These are phyloP conservation scores for Stentor coeruleus DNA, from an alignment of 73 alveolate genomes.

Conservation along the genomic window DNA sequence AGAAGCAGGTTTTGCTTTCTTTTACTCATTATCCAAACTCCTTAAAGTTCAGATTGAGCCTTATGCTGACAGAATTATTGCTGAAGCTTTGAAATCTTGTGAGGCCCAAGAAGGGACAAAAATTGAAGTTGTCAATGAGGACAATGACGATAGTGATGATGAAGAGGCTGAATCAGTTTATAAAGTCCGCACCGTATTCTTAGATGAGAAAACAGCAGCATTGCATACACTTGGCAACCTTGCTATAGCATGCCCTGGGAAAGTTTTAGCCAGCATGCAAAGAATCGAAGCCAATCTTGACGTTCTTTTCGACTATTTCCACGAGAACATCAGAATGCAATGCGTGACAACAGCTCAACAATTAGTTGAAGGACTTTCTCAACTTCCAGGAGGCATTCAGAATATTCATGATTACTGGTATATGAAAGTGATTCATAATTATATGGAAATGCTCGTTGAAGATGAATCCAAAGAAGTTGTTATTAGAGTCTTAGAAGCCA, in stretches of 20 bases:
- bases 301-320: conserved; percentile 18
- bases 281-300: conserved; percentile 1
- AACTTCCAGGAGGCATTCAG: background rate
- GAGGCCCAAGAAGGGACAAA: conserved; percentile 20
- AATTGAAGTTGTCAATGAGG: background rate
- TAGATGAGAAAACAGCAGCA: conserved; percentile 32
- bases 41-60: conserved; percentile 6
- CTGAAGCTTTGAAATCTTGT: conserved; percentile 21
- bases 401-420: background rate
- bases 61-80: background rate
- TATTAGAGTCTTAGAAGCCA: background rate
- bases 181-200: conserved; percentile 20
- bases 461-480: conserved; percentile 16
- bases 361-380: background rate
- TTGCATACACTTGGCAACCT: conserved; percentile 20
- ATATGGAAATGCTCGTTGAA: conserved; percentile 3
- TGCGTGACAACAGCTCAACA: conserved; percentile 23
- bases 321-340: conserved; percentile 25
- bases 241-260: conserved; percentile 15
- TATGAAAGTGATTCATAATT: background rate
- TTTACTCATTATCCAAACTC: conserved; percentile 7
- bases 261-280: background rate
- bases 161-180: background rate
- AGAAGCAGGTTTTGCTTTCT: conserved; percentile 30
- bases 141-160: conserved; percentile 22